These are phyloP conservation scores for Lepiota venenata DNA, from an alignment of 768 basidiomycete genomes.

Conservation along the genomic window DNA sequence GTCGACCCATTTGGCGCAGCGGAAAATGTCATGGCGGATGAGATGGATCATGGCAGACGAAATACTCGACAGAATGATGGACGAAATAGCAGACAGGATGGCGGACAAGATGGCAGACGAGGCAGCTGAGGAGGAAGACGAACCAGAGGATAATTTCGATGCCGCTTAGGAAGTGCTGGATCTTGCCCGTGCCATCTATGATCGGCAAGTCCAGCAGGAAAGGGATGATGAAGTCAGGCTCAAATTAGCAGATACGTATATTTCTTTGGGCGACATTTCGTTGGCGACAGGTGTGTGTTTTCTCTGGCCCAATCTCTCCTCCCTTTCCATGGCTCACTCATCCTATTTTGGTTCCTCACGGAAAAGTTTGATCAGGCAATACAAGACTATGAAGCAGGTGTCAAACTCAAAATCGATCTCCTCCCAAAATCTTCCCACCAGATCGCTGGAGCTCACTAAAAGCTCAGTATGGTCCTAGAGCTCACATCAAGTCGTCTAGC, in stretches of 20 bases:
- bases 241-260: conserved; percentile 88
- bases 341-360: conserved; percentile 25
- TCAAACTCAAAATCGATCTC: conserved; percentile 66
- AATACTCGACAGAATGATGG: no score
- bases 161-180: conserved; percentile 99
- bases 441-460: conserved; percentile 92
- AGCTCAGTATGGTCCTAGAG: conserved; percentile 91
- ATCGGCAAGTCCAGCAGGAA: conserved; percentile 51
- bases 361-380: conserved; percentile 97
- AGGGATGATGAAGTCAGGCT: conserved; percentile 64
- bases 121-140: conserved; percentile 63
- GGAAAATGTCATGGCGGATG: conserved; percentile 41
- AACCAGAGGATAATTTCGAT: conserved; percentile 96
- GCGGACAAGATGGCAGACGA: no score
- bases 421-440: conserved; percentile 86
- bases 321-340: background rate
- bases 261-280: conserved; percentile 93
- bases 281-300: conserved; percentile 87
- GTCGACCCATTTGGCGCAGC: conserved; percentile 66
- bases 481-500: conserved; percentile 81
- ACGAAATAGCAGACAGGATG: no score
- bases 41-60: no score
- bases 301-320: background rate
- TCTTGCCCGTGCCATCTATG: conserved; percentile 84
- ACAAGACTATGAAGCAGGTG: conserved; percentile 77